Base-by-base conservation (phyloP, 1,139 yeast genomes). In the Candida sojae region DNA sequence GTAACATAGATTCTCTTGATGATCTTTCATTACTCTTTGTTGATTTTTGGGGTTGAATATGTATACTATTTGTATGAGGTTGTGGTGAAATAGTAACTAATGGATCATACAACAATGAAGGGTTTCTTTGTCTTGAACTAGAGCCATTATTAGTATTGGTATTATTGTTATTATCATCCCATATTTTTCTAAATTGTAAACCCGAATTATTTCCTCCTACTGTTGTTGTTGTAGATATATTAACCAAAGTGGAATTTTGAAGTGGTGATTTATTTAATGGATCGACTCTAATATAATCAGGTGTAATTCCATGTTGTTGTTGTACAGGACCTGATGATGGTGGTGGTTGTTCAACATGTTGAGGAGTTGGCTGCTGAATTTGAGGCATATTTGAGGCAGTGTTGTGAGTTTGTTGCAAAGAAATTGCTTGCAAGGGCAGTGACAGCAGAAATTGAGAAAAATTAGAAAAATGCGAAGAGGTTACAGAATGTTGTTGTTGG, bases 171-270 rank as follows among this genome's bases (percentile, higher is more conserved):
- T 36, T 36, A 17, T 55, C 57, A 44, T 68, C 71, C 77, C 78
- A 73, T 23, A 73, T 71, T 53, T 73, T 71, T 43, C 77, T 57
- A 55, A 73, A 73, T 51, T 71, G 74, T 25, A 71, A 58, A 45
- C 56, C 58, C 3, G 74, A 29, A 25, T 13, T 36, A 26, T 25
- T 11, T 4, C 39, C 39, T 17, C 21, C 21, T 17, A 17, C 21
- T 17, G 21, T 17, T 17, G 21, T 17, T 17, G 21, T 17, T 17
- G 21, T 2, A 17, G 21, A 17, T 17, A 17, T 17, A 17, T 17
- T 17, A 17, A 3, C 21, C 3, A 17, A 17, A 36, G 39, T 8
- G 9, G 29, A 64, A 42, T 63, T 66, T 46, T 62, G 66, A 9
- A 12, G 39, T 46, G 50, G 45, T 37, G 51, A 37, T 43, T 44